These are phyloP conservation scores for Leccinellum rugosiceps DNA, from an alignment of 768 basidiomycete species.

Conservation along the genomic window DNA sequence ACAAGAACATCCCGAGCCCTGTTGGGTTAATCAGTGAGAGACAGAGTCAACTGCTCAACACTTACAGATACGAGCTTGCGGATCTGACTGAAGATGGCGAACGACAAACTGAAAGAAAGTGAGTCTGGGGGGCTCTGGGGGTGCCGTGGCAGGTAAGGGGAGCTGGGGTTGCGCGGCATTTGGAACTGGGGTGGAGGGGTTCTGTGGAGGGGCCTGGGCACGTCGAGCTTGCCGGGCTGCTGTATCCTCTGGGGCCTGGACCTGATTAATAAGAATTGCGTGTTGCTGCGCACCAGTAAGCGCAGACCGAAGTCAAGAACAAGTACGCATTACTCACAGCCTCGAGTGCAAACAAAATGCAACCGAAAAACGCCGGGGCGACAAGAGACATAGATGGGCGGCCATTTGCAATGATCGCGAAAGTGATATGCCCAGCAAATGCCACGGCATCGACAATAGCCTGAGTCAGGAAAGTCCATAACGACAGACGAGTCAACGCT, in stretches of 20 bases:
- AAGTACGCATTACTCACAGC: slow-evolving; percentile 50
- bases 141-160: slow-evolving; percentile 21
- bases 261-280: slow-evolving; percentile 71
- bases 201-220: slow-evolving; percentile 5
- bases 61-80: slow-evolving; percentile 71
- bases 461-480: slow-evolving; percentile 81
- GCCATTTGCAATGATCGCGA: slow-evolving; percentile 83
- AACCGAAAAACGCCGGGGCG: slow-evolving; percentile 81
- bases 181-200: not conserved
- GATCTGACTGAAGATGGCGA: slow-evolving; percentile 61
- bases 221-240: slow-evolving; percentile 29
- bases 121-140: slow-evolving; percentile 11
- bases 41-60: not conserved
- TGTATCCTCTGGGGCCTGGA: slow-evolving; percentile 75
- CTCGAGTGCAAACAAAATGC: slow-evolving; percentile 77
- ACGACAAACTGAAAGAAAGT: slow-evolving; percentile 49
- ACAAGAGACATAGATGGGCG: slow-evolving; percentile 76
- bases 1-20: slow-evolving; percentile 70
- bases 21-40: slow-evolving; percentile 1
- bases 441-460: slow-evolving; percentile 77
- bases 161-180: slow-evolving; percentile 11
- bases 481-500: slow-evolving; percentile 72
- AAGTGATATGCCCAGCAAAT: slow-evolving; percentile 86
- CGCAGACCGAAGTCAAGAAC: not conserved
- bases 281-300: slow-evolving; percentile 60